These are phyloP conservation scores for Trichophyton simii DNA, from an alignment of 2,329 filamentous ascomycete genomes.

Conservation along the genomic window DNA sequence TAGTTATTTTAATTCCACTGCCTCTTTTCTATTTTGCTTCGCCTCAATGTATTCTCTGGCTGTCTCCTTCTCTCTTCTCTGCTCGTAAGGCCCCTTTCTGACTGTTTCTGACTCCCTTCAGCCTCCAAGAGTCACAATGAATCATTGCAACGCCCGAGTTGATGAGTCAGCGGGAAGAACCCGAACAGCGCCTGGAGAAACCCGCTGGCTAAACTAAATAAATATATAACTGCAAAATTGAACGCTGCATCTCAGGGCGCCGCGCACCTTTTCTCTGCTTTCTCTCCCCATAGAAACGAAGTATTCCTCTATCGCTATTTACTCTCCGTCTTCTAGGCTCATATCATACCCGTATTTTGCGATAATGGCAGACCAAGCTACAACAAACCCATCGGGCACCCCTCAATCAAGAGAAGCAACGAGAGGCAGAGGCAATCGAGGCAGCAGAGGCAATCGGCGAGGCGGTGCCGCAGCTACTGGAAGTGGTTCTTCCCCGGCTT, in stretches of 20 bases:
- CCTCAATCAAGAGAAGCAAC: not conserved
- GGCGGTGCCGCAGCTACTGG: slow-evolving; percentile 3
- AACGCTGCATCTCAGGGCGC: not conserved
- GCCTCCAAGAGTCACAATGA: not conserved
- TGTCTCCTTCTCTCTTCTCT: no score
- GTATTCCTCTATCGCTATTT: not conserved
- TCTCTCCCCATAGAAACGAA: no score
- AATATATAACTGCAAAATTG: not conserved
- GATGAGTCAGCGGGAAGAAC: not conserved
- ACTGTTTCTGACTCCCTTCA: not conserved
- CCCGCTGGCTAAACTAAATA: not conserved
- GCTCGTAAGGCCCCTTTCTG: no score
- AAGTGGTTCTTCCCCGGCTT: not conserved
- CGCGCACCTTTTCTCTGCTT: no score
- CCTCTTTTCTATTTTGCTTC: not conserved
- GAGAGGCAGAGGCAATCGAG: slow-evolving; percentile 7
- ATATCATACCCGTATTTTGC: not conserved
- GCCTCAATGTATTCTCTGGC: no score
- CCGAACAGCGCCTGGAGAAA: not conserved
- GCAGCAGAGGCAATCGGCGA: slow-evolving; percentile 8
- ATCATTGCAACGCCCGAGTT: not conserved
- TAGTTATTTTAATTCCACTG: not conserved
- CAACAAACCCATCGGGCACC: slow-evolving; percentile 3
- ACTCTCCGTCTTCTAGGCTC: not conserved
- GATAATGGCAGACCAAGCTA: slow-evolving; percentile 8